Base-by-base conservation (phyloP, 257 asterid species). In the Przewalskia tangutica region DNA sequence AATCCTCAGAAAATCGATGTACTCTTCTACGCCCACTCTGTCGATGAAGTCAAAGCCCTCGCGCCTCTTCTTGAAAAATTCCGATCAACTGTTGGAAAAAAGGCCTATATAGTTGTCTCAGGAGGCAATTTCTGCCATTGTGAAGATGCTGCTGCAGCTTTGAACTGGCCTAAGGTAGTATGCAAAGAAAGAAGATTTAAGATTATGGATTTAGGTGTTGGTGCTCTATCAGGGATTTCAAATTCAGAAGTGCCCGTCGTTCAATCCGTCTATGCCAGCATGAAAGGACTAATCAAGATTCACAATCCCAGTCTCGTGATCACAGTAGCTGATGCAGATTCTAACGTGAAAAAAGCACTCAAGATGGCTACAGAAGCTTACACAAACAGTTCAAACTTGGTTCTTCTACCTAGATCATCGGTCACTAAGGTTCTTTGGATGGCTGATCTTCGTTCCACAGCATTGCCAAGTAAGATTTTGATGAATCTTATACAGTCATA, bases 1-100 rank as follows among this genome's bases (percentile, higher is more conserved):
- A 11, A 91, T 77, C 99, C 99, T 66, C 99, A 95, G 50, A 92
- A 90, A 86, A 91, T 91, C 2, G 99, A 95, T 40, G 98, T 96
- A 12, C 90, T 95, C 1, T 89, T 95, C 85, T 95, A 95, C 7
- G 98, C 97, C 2, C 98, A 95, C 85, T 94, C 98, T 0, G 55
- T 92, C 2, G 84, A 83, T n/a, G 97, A 95, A 65, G 97, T 92
- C n/a, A 85, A 89, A 76, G 89, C 95, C 1, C 97, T 95, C 0
- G 85, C 92, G 7, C 98, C 99, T 11, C 97, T 95, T 44, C 93
- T 95, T 5, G 95, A 91, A 2, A 94, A 92, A 63, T 95, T 95
- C 88, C 85, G 98, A 48, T 17, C 91, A 4, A 91, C 93, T 0
- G 89, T 89, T 1, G 95, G 97, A 7, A 95, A 92, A 55, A 95